Conservation (phyloP, 345 rosid genomes). For the Lumnitzera racemosa region DNA sequence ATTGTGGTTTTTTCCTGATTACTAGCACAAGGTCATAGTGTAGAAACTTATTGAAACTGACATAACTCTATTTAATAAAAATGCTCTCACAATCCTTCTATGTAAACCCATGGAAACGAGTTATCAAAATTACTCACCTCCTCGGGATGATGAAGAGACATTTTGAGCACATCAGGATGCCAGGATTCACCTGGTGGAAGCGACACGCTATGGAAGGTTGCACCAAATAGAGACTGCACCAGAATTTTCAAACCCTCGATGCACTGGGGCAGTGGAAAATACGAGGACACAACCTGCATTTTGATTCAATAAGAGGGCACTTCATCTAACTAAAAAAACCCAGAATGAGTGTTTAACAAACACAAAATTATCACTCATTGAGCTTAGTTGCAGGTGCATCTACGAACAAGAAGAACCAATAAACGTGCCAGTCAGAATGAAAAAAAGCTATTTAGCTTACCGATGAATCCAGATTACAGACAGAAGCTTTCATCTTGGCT, state of each 20-base stretch:
- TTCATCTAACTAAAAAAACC: too few species aligned
- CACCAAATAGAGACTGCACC: constrained; percentile 79
- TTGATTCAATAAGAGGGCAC: background rate
- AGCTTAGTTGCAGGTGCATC: too few species aligned
- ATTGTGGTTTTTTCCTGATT: too few species aligned
- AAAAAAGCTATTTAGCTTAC: constrained; percentile 43
- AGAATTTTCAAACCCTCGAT: constrained; percentile 77
- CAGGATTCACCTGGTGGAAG: constrained; percentile 90
- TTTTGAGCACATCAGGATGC: constrained; percentile 86
- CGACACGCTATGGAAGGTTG: constrained; percentile 48
- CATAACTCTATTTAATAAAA: too few species aligned
- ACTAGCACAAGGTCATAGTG: too few species aligned
- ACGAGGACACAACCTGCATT: constrained; percentile 69
- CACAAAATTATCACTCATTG: too few species aligned
- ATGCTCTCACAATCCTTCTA: too few species aligned
- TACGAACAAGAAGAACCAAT: too few species aligned
- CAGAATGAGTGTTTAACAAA: too few species aligned
- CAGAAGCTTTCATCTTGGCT: constrained; percentile 73
- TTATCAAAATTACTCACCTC: constrained; percentile 58
- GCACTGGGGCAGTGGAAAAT: constrained; percentile 79
- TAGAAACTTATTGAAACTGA: too few species aligned
- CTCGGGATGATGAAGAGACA: constrained; percentile 81
- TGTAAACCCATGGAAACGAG: too few species aligned
- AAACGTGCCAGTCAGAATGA: constrained; percentile 4
- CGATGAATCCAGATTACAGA: constrained; percentile 52